Base-by-base conservation (phyloP, 1,284 basidiomycete genomes). In the Sanghuangporus weigelae region DNA sequence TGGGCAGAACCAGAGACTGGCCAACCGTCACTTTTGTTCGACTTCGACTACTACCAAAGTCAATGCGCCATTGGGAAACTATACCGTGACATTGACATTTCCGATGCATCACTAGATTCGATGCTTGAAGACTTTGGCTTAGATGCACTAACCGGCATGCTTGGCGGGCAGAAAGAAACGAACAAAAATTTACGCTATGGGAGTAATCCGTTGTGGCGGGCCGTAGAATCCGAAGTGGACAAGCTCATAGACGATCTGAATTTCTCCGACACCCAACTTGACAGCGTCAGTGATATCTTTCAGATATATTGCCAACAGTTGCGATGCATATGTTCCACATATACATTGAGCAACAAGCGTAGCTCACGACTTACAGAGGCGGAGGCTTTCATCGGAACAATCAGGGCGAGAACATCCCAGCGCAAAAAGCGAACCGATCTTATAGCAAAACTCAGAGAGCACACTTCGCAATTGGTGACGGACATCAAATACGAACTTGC, bases 1-100 rank as follows among this genome's bases (percentile, higher is more conserved):
- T 92, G 90, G 90, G 82, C 88, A 63, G 78, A 81, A 60, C 83
- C 84, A 8, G 90, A 92, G 69, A 81, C 86, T 26, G 76, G 12
- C 42, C 62, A 81, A 3, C 73, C 75, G 6, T 81, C 84, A 38
- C 80, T 83, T 16, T 70, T 79, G 40, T 16, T 16, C 12, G 19
- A 11, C 12, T 82, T 79, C 1, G 87, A 90, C 68, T 90, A 87
- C 72, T 93, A 92, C 70, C 75, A 79, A 57, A 91, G 89, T 0
- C 76, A 75, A 50, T 81, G 86, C 21, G 89, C 88, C 0, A 78
- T 92, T 5, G 90, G 90, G 2, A 73, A 82, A 46, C 77, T 92
- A 57, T 92, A 81, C 73, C 86, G 90, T 10, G 78, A 75, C 16
- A 84, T 91, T 65, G 71, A 71, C 38, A 31, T 19, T 70, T 49